Base-by-base conservation (phyloP, 257 asterid species). In the Petrea volubilis region DNA sequence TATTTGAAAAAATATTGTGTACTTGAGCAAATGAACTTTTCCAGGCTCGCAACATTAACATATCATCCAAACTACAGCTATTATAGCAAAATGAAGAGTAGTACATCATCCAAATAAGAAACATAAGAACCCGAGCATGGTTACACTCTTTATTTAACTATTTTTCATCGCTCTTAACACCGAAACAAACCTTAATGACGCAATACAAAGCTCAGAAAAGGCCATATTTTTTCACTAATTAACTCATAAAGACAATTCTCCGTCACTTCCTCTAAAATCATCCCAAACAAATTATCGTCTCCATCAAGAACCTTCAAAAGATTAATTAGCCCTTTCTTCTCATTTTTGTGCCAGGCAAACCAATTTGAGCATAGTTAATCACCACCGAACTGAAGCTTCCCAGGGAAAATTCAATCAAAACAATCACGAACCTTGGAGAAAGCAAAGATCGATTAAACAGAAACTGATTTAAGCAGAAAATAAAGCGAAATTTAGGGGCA, bases 401-500 rank as follows among this genome's bases (percentile, higher is more conserved):
- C 24, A 40, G 24, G 20, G 5, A n/a, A 58, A 41, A 33, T 52
- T 18, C 33, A 60, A 49, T 14, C 11, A 36, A n/a, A 6, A 3
- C 18, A 62, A 61, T 9, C 4, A 67, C 8, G 23, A 66, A 53
- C 36, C 2, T 47, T 6, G 47, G 60, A 60, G 56, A 69, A n/a
- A 36, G 33, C 33, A 18, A n/a, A 52, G 17, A 61, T 25, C 12
- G 40, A 59, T 46, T 18, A 27, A 38, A 12, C 10, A 38, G 11
- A 3, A 23, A 60, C 27, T 31, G 25, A 67, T 23, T 1, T 1
- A 62, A 20, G 20, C 12, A 15, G 29, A 67, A 76, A 74, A 18
- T 52, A n/a, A 23, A 12, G 25, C 24, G 34, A 13, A 65, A 68
- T 13, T 62, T 15, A n/a, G n/a, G 65, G 72, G 71, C 27, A 81